Conservation (phyloP, 495 filamentous ascomycete species). For the Thermothielavioides terrestris region DNA sequence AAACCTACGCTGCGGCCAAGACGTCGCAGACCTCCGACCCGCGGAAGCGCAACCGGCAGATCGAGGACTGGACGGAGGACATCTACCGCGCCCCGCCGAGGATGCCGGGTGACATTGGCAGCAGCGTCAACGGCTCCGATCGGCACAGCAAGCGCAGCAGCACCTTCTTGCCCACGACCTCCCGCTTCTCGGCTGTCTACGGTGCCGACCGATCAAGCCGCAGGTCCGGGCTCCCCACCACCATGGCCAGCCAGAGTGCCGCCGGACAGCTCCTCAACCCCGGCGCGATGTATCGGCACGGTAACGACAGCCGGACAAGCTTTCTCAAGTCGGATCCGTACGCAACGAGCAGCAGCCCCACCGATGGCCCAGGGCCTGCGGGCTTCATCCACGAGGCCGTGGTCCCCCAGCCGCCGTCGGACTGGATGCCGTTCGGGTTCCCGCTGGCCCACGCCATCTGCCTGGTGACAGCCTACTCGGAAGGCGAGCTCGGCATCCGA, state of each 20-base stretch:
- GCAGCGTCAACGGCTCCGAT: slow-evolving; percentile 50
- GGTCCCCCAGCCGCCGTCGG: slow-evolving; percentile 93
- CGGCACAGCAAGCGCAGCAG: slow-evolving; percentile 73
- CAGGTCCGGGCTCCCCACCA: slow-evolving; percentile 58
- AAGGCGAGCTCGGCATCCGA: slow-evolving; percentile 85
- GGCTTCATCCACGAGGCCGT: slow-evolving; percentile 94
- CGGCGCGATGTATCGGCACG: slow-evolving; percentile 61
- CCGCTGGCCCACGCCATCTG: slow-evolving; percentile 90
- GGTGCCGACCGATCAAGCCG: slow-evolving; percentile 48
- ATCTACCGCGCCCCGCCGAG: slow-evolving; percentile 87
- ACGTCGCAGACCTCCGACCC: slow-evolving; percentile 61
- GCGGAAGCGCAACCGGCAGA: slow-evolving; percentile 80
- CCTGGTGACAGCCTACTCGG: slow-evolving; percentile 94
- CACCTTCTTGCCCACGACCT: slow-evolving; percentile 71
- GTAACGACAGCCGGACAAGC: slow-evolving; percentile 57
- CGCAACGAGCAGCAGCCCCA: slow-evolving; percentile 48
- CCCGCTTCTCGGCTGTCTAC: slow-evolving; percentile 91
- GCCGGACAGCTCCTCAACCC: slow-evolving; percentile 67
- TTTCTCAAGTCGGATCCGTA: slow-evolving; percentile 44
- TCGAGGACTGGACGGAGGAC: slow-evolving; percentile 97
- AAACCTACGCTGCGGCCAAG: slow-evolving; percentile 67
- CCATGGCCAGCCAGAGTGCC: slow-evolving; percentile 92
- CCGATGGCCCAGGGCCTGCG: slow-evolving; percentile 70
- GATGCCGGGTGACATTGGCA: slow-evolving; percentile 57
- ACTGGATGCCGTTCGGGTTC: slow-evolving; percentile 94